Conservation (phyloP, 768 basidiomycete species). For the Rhizopogon vulgaris region DNA sequence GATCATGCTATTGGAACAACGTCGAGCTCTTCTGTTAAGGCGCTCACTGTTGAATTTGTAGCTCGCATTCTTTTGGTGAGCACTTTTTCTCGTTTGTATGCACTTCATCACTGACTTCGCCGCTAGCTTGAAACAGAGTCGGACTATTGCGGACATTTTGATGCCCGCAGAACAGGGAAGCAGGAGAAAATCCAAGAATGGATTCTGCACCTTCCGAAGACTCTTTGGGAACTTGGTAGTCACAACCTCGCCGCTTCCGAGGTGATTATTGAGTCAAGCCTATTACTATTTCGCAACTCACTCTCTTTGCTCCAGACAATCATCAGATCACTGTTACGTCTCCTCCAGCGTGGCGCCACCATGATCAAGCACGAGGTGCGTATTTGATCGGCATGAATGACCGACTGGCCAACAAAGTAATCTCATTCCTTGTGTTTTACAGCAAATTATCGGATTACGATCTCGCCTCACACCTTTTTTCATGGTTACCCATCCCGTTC, state of each 20-base stretch:
- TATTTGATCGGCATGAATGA: conserved; percentile 7
- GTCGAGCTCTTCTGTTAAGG: conserved; percentile 60
- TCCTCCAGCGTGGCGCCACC: conserved; percentile 48
- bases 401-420: conserved; percentile 6
- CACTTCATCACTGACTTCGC: conserved; percentile 3
- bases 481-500: conserved; percentile 64
- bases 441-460: conserved; percentile 47
- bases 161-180: conserved; percentile 22
- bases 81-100: not conserved
- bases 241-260: conserved; percentile 52
- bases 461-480: conserved; percentile 77
- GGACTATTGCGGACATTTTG: conserved; percentile 46
- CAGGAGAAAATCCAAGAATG: conserved; percentile 47
- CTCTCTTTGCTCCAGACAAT: conserved; percentile 35
- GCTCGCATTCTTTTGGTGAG: conserved; percentile 64
- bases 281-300: conserved; percentile 2
- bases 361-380: conserved; percentile 40
- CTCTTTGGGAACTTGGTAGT: conserved; percentile 77
- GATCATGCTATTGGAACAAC: conserved; percentile 58
- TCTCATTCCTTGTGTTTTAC: conserved; percentile 9
- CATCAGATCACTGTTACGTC: conserved; percentile 56
- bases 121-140: conserved; percentile 48
- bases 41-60: conserved; percentile 68
- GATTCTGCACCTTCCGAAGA: conserved; percentile 71
- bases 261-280: conserved; percentile 30